Base-by-base conservation (phyloP, 805 yeast species). In the Monosporozyma siamensis region DNA sequence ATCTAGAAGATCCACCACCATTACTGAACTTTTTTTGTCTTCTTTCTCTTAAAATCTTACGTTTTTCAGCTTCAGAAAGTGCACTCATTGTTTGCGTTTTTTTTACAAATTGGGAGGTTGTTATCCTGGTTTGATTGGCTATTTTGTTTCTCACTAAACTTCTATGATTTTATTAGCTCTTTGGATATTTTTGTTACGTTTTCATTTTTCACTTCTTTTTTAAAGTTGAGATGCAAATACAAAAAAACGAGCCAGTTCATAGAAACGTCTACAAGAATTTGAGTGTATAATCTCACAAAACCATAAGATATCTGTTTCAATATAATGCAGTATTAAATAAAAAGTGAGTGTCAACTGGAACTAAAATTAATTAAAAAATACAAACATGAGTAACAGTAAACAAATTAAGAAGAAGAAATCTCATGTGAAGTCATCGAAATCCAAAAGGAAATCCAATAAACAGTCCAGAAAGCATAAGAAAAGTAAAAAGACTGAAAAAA, bases 21-120 rank as follows among this genome's bases (percentile, higher is more conserved):
- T 70, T 68, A 40, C 67, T 62, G 67, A 80, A 69, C 55, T 78
- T 79, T 47, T 82, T 79, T 35, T 75, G 79, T 54, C 87, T 70
- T 55, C 82, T 70, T 54, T 80, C 84, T 44, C 84, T 68, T 36
- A 80, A 59, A 18, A 78, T 51, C 42, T 67, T 66, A 53, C 78
- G 73, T 60, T 72, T 77, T 49, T 79, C 85, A 32, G 77, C 78
- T 6, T 75, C 79, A 26, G 70, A 60, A 23, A 73, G 24, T 27
- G 62, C 68, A 40, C 70, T 59, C 77, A 72, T 71, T 6, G 4
- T 35, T 6, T 22, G 2, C 11, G 18, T 7, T 6, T 34, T 14
- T 36, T 15, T 2, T 2, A 9, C 15, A 15, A 23, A 23, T 23
- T n/a, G n/a, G n/a, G n/a, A n/a, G n/a, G n/a, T 23, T 9, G 25